Base-by-base conservation (phyloP, 768 basidiomycete species). In the Coprinopsis marcescibilis region DNA sequence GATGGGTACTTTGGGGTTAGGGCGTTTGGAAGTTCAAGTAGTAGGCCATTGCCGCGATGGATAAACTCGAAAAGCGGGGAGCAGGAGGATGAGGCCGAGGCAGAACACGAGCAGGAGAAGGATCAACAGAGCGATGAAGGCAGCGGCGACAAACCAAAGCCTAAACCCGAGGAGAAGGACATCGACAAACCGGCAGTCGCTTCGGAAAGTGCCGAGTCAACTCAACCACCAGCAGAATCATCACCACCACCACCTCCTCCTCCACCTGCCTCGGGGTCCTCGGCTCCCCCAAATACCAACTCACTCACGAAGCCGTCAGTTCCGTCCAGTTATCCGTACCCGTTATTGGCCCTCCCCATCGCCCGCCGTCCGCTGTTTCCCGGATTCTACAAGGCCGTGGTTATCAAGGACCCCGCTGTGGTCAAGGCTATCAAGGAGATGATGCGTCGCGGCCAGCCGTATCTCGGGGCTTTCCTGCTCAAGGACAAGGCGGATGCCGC, bases 311-410 rank as follows among this genome's bases (percentile, higher is more conserved):
- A 89, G 55, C 89, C 88, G 48, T 83, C 86, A 13, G 83, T 96
- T 3, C 93, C 94, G 1, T 90, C 92, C 63, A 60, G 80, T 49
- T 97, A 97, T 64, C 94, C 95, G 1, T 90, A 95, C 41, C 48
- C 48, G 61, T 85, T 97, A 34, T 78, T 98, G 21, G 95, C 94
- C 2, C 78, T 98, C 0, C 95, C 95, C 3, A 97, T 98, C 50
- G 92, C 92, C 25, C 83, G 93, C 34, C 78, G 95, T 14, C 95
- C 95, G 1, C 82, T 97, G 37, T 97, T 97, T 69, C 95, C 95
- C 3, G 92, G 93, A 24, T 96, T 97, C 66, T 97, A 97, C 76
- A 96, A 97, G 63, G 95, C 94, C 2, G 94, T 98, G 41, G 92
- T 97, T 48, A 77, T 99, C 43, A 80, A 84, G 17, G 89, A 97